Base-by-base conservation (phyloP, 306 rosid species). In the Clitoria ternatea region DNA sequence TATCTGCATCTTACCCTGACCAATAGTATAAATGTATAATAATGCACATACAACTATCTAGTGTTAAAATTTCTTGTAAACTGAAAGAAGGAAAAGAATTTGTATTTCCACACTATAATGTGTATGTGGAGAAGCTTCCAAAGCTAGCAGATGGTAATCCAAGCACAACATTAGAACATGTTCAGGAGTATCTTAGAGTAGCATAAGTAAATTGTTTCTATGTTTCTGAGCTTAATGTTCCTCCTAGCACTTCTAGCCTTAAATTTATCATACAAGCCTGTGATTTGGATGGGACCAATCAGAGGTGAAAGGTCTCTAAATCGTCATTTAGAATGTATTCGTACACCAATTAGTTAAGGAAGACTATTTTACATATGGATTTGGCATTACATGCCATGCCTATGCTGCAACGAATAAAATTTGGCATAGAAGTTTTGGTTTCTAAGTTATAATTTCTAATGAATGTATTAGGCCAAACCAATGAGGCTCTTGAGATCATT, bases 1-100 rank as follows among this genome's bases (percentile, higher is more conserved):
- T n/a, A n/a, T n/a, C n/a, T n/a, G n/a, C n/a, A 44, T 44, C n/a
- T 64, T 77, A n/a, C 80, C 75, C 37, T 85, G 54, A 10, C 14
- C 7, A 49, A 49, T 49, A 29, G 11, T 10, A 11, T 53, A n/a
- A n/a, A n/a, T n/a, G n/a, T n/a, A n/a, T n/a, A n/a, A n/a, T n/a
- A 53, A 2, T 4, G 35, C 33, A 24, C 37, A 54, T 54, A 37
- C 12, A 13, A 22, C n/a, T 55, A 20, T 27, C 29, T 7, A 29
- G 62, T 55, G 22, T 29, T 55, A 55, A 55, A 55, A 29, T 55
- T 2, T 55, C 62, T 6, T 55, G 62, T 37, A 29, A 27, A 4
- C 39, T 55, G 22, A 55, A 55, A 29, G 22, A 29, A n/a, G 37
- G 37, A 54, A n/a, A 55, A 4, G 14, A 55, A 1, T 2, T 27